phyloP scores from a whole-genome alignment of 495 filamentous ascomycete species.

The Paragyromitra xinjiangensis region DNA sequence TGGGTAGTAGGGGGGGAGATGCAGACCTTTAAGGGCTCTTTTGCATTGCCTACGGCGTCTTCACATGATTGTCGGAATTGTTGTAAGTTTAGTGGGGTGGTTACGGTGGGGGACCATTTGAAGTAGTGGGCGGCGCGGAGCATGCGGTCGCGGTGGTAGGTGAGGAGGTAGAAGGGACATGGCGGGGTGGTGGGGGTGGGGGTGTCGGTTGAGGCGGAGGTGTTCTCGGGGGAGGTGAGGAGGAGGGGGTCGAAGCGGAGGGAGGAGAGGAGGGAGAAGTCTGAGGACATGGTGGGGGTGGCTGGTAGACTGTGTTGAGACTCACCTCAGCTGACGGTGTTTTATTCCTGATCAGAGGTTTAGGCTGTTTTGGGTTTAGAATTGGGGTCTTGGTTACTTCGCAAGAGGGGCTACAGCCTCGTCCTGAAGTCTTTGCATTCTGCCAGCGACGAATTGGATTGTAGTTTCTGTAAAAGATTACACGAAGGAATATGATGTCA shows the following conservation, averaged over 20 bases:
- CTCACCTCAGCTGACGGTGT: conserved; percentile 6
- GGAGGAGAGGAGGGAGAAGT: conserved; percentile 54
- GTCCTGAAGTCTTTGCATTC: no score
- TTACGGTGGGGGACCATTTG: conserved; percentile 60
- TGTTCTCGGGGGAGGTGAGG: conserved; percentile 56
- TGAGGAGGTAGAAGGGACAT: conserved; percentile 76
- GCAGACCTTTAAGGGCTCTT: conserved; percentile 24
- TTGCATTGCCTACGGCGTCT: not conserved
- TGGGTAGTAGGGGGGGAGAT: no score
- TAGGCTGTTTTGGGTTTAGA: not conserved
- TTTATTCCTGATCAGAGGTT: not conserved
- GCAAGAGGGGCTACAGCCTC: no score
- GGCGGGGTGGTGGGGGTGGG: conserved; percentile 40
- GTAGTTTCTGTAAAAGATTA: no score
- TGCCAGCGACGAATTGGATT: no score
- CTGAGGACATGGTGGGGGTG: not conserved
- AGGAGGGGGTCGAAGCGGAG: conserved; percentile 75
- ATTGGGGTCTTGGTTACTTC: not conserved
- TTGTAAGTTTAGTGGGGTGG: conserved; percentile 9
- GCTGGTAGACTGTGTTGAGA: not conserved
- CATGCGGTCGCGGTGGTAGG: conserved; percentile 82
- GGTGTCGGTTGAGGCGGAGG: conserved; percentile 61
- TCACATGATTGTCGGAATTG: conserved; percentile 33
- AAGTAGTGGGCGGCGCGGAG: conserved; percentile 76
- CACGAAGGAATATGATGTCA: no score